These are phyloP conservation scores for Candida suzukii DNA, from an alignment of 805 yeast genomes.

Conservation along the genomic window DNA sequence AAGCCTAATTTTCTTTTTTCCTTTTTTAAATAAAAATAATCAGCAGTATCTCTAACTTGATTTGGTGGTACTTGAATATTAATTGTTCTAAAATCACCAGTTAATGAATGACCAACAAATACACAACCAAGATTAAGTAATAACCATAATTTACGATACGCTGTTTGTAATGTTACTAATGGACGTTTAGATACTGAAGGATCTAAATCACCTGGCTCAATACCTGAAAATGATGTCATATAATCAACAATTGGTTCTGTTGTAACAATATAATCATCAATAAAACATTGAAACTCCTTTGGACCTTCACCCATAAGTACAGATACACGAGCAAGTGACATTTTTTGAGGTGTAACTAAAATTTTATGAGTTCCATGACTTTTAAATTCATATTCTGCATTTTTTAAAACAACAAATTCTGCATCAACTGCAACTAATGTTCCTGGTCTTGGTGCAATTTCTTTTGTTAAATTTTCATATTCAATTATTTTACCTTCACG, in stretches of 20 bases:
- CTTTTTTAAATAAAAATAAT: constrained; percentile 66
- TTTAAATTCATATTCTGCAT: constrained; percentile 73
- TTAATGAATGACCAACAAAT: constrained; percentile 92
- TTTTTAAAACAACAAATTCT: constrained; percentile 79
- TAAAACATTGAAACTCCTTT: constrained; percentile 66
- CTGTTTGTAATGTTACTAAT: constrained; percentile 72
- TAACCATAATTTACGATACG: constrained; percentile 87
- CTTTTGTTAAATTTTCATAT: constrained; percentile 56
- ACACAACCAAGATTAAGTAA: constrained; percentile 81
- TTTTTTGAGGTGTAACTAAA: constrained; percentile 64
- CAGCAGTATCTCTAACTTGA: constrained; percentile 88
- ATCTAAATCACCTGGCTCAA: constrained; percentile 84
- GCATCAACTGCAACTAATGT: constrained; percentile 90
- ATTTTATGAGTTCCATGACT: constrained; percentile 60
- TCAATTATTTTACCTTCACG: constrained; percentile 54
- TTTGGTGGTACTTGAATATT: constrained; percentile 78
- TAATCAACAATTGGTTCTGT: constrained; percentile 72
- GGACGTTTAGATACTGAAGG: constrained; percentile 56
- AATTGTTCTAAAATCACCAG: constrained; percentile 88
- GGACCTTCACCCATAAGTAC: constrained; percentile 72
- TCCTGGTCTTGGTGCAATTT: constrained; percentile 71
- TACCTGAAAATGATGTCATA: constrained; percentile 88
- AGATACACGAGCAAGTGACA: constrained; percentile 83
- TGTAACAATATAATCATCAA: constrained; percentile 87
- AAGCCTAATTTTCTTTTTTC: constrained; percentile 74